Evolutionary conservation across 2,329 filamentous ascomycete species (phyloP).

Genomic region (Zymoseptoria tritici): DNA sequence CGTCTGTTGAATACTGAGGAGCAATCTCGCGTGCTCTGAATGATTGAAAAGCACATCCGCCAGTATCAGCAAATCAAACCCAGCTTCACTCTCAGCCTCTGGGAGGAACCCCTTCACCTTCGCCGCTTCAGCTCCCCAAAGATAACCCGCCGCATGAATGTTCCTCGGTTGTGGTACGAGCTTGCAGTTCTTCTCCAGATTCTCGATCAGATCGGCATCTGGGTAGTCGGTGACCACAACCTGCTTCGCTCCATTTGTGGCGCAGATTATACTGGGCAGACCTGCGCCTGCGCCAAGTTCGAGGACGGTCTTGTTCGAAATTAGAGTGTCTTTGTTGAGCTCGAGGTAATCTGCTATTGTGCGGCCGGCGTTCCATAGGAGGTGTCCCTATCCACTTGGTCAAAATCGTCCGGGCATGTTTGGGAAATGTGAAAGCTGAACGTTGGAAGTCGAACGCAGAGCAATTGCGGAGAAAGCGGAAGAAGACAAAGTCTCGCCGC

Average conservation of each 20-base stretch:
- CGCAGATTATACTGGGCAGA: conserved; percentile 65
- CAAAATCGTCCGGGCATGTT: no score
- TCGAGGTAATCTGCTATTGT: conserved; percentile 74
- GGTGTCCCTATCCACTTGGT: conserved; percentile 54
- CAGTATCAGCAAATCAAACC: conserved; percentile 76
- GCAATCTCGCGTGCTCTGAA: conserved; percentile 71
- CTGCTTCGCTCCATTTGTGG: conserved; percentile 57
- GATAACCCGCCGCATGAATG: conserved; percentile 55
- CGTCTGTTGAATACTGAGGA: conserved; percentile 62
- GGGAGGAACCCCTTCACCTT: conserved; percentile 53
- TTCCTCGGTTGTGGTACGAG: conserved; percentile 32
- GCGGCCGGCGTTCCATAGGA: conserved; percentile 84
- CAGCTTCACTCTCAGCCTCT: conserved; percentile 25
- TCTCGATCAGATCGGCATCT: conserved; percentile 72
- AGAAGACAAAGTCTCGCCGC: no score
- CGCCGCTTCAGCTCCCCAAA: conserved; percentile 67
- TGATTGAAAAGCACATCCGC: conserved; percentile 90
- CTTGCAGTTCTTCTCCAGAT: conserved; percentile 59
- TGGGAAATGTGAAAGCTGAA: no score
- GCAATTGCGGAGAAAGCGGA: no score
- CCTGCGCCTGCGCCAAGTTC: conserved; percentile 87
- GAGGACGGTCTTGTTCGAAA: conserved; percentile 64
- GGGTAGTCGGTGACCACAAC: conserved; percentile 84
- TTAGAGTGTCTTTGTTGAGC: conserved; percentile 50
- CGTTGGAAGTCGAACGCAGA: no score